phyloP scores from a whole-genome alignment of 495 filamentous ascomycete genomes.

The Cenococcum geophilum region DNA sequence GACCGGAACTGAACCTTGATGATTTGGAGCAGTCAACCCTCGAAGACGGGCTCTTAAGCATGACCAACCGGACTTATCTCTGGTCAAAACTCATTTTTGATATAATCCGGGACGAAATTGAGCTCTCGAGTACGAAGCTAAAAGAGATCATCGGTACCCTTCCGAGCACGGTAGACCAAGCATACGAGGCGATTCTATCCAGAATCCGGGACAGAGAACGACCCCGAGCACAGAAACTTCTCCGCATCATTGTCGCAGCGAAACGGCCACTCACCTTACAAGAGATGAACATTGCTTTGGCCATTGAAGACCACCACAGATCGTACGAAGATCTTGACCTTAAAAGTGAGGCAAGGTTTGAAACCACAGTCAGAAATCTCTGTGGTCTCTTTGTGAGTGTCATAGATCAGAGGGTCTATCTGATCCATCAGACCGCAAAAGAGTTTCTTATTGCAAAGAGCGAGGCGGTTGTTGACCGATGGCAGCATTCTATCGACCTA shows the following conservation, averaged over 20 bases:
- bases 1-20: neutral
- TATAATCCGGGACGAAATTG: neutral
- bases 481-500: no score
- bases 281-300: neutral
- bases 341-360: neutral
- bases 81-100: neutral
- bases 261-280: neutral
- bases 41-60: neutral
- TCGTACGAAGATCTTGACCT: neutral
- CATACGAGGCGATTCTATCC: neutral
- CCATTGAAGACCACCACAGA: neutral
- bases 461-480: no score
- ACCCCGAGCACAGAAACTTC: neutral
- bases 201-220: neutral
- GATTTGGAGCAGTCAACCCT: slow-evolving; percentile 4
- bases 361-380: neutral
- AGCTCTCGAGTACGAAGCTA: neutral
- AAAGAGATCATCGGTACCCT: neutral
- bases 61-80: slow-evolving; percentile 3
- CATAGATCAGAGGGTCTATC: slow-evolving; percentile 10
- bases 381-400: slow-evolving; percentile 20
- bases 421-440: slow-evolving; percentile 22
- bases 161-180: neutral
- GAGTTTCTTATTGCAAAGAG: slow-evolving; percentile 16
- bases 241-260: neutral